Evolutionary conservation across 1,284 basidiomycete genomes (phyloP).

Genomic region (Boletus semigastroideus): DNA sequence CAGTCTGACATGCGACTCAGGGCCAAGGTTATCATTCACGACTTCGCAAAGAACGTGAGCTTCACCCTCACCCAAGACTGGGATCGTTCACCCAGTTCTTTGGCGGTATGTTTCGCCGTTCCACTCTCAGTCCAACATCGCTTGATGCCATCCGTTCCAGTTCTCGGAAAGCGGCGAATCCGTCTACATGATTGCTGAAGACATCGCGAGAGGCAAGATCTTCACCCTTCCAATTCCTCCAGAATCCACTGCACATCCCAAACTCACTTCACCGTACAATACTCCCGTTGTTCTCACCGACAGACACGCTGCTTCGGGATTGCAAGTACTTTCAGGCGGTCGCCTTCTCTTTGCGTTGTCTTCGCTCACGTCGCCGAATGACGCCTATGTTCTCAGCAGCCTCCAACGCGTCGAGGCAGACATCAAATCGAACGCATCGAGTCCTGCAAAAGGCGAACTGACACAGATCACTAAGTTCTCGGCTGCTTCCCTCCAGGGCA

Average conservation of each 20-base stretch:
- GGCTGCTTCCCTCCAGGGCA: constrained; percentile 52
- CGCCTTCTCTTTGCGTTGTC: constrained; percentile 67
- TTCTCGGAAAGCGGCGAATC: constrained; percentile 72
- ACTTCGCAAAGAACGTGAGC: constrained; percentile 62
- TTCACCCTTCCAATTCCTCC: constrained; percentile 65
- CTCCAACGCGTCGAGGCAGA: constrained; percentile 43
- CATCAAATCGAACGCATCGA: constrained; percentile 33
- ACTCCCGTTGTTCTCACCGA: constrained; percentile 61
- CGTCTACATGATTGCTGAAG: constrained; percentile 75
- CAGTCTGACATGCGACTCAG: constrained; percentile 34
- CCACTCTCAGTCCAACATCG: background rate
- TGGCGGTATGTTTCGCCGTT: constrained; percentile 18
- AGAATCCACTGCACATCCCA: constrained; percentile 49
- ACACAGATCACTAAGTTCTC: constrained; percentile 65
- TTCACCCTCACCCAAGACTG: constrained; percentile 76
- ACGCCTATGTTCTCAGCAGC: constrained; percentile 61
- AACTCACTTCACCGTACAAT: constrained; percentile 46
- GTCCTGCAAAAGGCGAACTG: constrained; percentile 36
- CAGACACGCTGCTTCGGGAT: constrained; percentile 52
- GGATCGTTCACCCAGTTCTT: constrained; percentile 71
- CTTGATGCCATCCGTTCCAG: constrained; percentile 34
- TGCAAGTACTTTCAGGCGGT: constrained; percentile 59
- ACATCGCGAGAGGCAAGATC: constrained; percentile 73
- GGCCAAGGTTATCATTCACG: constrained; percentile 76
- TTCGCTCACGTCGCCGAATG: constrained; percentile 72